Evolutionary conservation across 352 stramenopile species (phyloP), one percentile per base, ranked within the genome.

Genomic region (Pythium utonaiense): DNA sequence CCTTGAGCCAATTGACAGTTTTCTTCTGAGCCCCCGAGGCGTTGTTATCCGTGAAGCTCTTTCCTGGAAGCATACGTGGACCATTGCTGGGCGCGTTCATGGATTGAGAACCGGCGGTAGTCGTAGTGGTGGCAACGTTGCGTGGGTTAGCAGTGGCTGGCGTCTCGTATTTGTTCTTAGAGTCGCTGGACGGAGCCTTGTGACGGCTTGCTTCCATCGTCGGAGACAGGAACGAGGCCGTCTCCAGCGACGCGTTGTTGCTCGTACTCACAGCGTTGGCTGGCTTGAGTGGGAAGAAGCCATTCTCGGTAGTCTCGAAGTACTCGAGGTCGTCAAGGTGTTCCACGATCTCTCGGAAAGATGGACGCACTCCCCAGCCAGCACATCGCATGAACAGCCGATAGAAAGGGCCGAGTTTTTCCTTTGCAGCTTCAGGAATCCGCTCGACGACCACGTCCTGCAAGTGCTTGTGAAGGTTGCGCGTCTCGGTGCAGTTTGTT

Each of bases 1-100:
- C 81, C 58, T 91, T 90, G 38, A 94, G 71, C 73, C 83, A 89
- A 65, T 94, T 91, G 10, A 92, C 80, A 9, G 80, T 76, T 64
- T 91, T 89, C 22, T 30, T 34, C 22, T 24, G 50, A 54, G 9
- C 54, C 27, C 17, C 49, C 57, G 31, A 33, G 66, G 9, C 8
- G 12, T 19, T 19, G 10, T 49, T 67, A n/a, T 79, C 75, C 25
- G 55, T 78, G 34, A 57, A 69, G 56, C 53, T 83, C 67, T 83
- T 86, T n/a, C 67, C 77, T 31, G 67, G 64, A 28, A 85, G 69
- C 50, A 88, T 48, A 2, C 73, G 76, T 68, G 71, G 40, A 62
- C 67, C 45, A 66, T 76, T 44, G 68, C 64, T 30, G 45, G 14
- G 31, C n/a, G 3, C 31, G 10, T 28, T 31, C 30, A 22, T 48